Evolutionary conservation across 345 rosid genomes (phyloP), one percentile per base, ranked within the genome.

Genomic region (Pistacia integerrima): DNA sequence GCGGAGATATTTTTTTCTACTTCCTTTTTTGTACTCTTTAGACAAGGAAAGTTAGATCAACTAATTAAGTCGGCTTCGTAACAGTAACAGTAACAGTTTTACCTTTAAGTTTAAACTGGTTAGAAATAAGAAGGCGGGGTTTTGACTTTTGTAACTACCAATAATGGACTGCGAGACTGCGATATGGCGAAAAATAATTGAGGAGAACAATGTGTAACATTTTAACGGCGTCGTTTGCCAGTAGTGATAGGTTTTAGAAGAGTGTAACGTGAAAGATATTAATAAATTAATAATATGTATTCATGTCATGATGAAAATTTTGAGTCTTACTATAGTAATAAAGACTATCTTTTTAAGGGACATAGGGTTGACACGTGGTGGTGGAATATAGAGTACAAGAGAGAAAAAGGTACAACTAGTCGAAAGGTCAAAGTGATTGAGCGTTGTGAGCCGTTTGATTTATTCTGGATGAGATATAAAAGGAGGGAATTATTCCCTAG

Each of bases 391-490:
- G 59, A 17, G 52, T 9, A 2, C 17, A 12, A 22, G 9, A 5
- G 17, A 3, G 41, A 48, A 60, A 28, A 60, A 60, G 35, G 18
- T 28, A 25, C 64, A 22, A 60, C 36, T 60, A 16, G 55, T 59
- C 51, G 20, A 69, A 36, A 64, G 62, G 78, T 64, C 57, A 74
- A 72, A 56, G 41, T 44, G 51, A 69, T 64, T 59, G 80, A 33
- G 76, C 80, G 59, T 44, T 64, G 28, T 64, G 48, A 63, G 58
- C 83, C 81, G 81, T 76, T 51, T 1, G 83, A 81, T 81, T 73
- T 78, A 81, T 84, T 84, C 84, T 8, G 44, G 46, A 71, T 25
- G 58, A 74, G 63, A 76, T 61, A 25, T 30, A 61, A 74, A 65
- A 73, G 54, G 58, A 20, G 62, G 73, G 68, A 64, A 75, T 77